Evolutionary conservation across 1,284 basidiomycete species (phyloP), one percentile per base, ranked within the genome.

Genomic region (Coniferiporia weirii): DNA sequence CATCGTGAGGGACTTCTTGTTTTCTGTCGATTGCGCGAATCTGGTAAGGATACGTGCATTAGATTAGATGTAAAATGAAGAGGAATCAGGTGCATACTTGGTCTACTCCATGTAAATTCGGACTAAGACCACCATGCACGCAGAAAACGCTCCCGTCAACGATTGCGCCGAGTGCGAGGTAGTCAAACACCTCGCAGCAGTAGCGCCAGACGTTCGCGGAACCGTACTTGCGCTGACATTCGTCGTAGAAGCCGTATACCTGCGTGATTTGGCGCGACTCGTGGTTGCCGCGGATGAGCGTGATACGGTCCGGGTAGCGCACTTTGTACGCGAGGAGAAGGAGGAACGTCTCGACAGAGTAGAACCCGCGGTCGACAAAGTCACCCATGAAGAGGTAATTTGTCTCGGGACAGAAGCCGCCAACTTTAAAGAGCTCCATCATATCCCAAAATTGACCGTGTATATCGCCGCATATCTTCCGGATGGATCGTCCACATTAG

Each of bases 301-400:
- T 98, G 71, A 99, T 97, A 51, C 96, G 87, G 71, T 99, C 97
- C 17, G 95, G 95, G 72, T 98, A 98, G 19, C 96, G 91, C 54
- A 98, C 95, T 76, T 99, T 99, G 72, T 97, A 85, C 1, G 95
- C 91, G 56, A 99, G 84, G 6, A 99, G 82, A 34, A 99, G 85
- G 7, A 98, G 82, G 71, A 99, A 97, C 0, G 96, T 99, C 72
- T 99, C 96, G 61, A 99, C 95, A 67, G 87, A 91, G 79, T 98
- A 98, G 76, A 95, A 98, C 12, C 97, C 97, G 53, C 96, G 87
- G 74, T 97, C 95, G 65, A 97, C 95, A 71, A 95, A 98, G 75
- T 97, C 94, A 63, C 94, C 95, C 91, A 99, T 96, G 80, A 99
- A 99, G 59, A 99, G 87, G 73, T 99, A 99, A 71, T 94, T 96